Conservation (phyloP, 345 rosid genomes). For the Triadica sebifera region DNA sequence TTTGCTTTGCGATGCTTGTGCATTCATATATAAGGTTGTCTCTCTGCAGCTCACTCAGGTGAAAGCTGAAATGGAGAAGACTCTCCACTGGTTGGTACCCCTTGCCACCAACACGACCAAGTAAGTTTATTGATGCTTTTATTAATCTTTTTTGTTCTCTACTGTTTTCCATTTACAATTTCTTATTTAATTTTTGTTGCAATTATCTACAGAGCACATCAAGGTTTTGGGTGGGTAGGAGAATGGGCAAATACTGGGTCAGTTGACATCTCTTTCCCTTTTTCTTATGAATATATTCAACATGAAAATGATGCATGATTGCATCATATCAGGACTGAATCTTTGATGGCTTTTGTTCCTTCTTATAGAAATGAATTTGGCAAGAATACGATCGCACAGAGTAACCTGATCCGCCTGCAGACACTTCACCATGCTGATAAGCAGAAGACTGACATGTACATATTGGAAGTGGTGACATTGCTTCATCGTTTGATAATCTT, state of each 20-base stretch:
- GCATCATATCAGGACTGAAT: not conserved
- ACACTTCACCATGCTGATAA: constrained; percentile 80
- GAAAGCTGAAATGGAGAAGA: constrained; percentile 85
- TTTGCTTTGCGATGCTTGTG: no score
- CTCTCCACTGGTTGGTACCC: constrained; percentile 78
- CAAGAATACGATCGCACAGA: constrained; percentile 9
- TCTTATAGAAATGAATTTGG: constrained; percentile 25
- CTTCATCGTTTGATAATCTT: constrained; percentile 66
- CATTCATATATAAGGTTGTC: no score
- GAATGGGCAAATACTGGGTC: constrained; percentile 94
- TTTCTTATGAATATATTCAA: not conserved
- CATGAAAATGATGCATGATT: not conserved
- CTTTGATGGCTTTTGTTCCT: not conserved
- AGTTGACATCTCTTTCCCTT: constrained; percentile 17
- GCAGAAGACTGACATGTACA: constrained; percentile 53
- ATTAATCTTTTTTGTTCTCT: not conserved
- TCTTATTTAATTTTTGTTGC: constrained; percentile 15
- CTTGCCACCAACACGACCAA: constrained; percentile 77
- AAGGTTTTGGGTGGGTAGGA: constrained; percentile 97
- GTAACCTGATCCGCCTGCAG: constrained; percentile 60
- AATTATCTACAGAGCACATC: constrained; percentile 62
- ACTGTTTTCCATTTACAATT: not conserved
- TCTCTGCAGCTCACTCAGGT: constrained; percentile 56
- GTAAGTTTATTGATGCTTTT: constrained; percentile 36
- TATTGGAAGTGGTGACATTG: constrained; percentile 74